These are phyloP conservation scores for Sporothrix schenckii DNA, from an alignment of 2,329 filamentous ascomycete species.

Conservation along the genomic window DNA sequence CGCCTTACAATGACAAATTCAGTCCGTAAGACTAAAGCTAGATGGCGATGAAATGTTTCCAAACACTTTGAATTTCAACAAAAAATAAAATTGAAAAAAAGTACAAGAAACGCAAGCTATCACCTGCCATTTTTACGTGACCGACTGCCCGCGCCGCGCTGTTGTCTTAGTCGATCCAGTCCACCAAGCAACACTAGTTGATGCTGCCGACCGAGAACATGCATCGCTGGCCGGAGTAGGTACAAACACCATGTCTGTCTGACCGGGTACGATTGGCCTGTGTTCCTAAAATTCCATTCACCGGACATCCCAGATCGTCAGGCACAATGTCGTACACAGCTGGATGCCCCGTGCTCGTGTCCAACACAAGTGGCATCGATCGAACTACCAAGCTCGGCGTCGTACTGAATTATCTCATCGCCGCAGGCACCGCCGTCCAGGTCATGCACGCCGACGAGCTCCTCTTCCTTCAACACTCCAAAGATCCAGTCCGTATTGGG, in stretches of 20 bases:
- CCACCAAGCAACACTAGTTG: conserved; percentile 37
- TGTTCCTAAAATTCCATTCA: conserved; percentile 37
- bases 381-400: conserved; percentile 42
- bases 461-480: conserved; percentile 30
- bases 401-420: conserved; percentile 46
- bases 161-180: background rate
- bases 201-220: conserved; percentile 39
- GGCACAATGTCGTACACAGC: conserved; percentile 38
- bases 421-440: conserved; percentile 43
- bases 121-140: background rate
- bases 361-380: conserved; percentile 39
- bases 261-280: conserved; percentile 36
- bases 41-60: background rate
- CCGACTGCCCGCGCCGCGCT: background rate
- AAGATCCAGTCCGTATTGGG: conserved; percentile 31
- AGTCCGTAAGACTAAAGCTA: background rate
- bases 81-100: background rate
- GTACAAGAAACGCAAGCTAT: background rate
- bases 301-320: conserved; percentile 37
- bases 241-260: conserved; percentile 38
- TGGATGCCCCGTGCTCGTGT: conserved; percentile 37
- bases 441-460: conserved; percentile 36
- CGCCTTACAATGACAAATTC: background rate
- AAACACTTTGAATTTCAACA: background rate
- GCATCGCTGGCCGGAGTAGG: conserved; percentile 36